Percentiles rank a stretch among this genome's conserved stretches.
Evolutionary conservation across 768 basidiomycete species (phyloP).

Genomic region (Mycena latifolia): DNA sequence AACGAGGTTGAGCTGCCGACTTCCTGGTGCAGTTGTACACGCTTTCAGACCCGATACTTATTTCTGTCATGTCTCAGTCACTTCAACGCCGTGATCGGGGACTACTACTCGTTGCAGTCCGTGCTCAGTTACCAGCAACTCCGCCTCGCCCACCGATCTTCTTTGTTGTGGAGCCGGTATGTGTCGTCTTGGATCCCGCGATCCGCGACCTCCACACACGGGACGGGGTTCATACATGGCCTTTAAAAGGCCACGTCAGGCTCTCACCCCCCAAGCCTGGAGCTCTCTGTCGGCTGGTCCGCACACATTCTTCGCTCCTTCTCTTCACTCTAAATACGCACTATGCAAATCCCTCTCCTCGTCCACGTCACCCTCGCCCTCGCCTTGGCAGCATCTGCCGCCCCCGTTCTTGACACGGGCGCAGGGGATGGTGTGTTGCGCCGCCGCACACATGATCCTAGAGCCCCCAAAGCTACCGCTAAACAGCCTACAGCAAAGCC

Average conservation of each 20-base stretch:
- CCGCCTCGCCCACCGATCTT: not conserved
- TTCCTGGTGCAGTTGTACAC: no score
- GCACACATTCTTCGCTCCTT: not conserved
- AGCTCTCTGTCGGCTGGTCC: conserved; percentile 26
- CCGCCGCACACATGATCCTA: no score
- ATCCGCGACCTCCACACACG: not conserved
- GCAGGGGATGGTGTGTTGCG: not conserved
- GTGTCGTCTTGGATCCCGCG: not conserved
- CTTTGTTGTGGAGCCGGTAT: not conserved
- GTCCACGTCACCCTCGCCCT: conserved; percentile 15
- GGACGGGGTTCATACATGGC: not conserved
- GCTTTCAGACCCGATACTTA: no score
- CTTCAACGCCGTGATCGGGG: not conserved
- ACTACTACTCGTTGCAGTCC: not conserved
- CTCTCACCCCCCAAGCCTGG: conserved; percentile 5
- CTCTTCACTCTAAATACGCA: not conserved
- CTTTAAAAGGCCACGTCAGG: not conserved
- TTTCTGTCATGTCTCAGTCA: not conserved
- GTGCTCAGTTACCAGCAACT: not conserved
- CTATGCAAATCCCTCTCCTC: conserved; percentile 7
- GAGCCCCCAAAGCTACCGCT: no score
- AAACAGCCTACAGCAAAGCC: no score
- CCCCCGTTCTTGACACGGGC: conserved; percentile 1
- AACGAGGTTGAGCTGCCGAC: no score
- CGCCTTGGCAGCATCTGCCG: conserved; percentile 6